These are phyloP conservation scores for Fusarium coffeatum DNA, from an alignment of 2,329 filamentous ascomycete genomes.

Conservation along the genomic window DNA sequence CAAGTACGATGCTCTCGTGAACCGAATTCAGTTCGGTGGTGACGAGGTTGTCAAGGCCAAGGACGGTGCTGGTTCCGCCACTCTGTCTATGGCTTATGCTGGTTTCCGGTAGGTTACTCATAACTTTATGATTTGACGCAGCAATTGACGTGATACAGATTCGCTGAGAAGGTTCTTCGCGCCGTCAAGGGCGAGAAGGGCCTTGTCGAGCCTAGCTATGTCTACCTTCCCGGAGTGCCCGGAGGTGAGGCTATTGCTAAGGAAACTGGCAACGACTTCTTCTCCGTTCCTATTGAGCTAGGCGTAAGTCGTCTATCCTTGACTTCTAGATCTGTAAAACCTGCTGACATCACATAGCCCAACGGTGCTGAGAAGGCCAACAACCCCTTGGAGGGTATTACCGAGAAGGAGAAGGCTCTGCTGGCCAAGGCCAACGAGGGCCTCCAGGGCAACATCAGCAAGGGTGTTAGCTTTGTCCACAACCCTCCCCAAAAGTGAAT, in stretches of 20 bases:
- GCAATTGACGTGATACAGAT: conserved; percentile 63
- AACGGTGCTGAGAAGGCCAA: conserved; percentile 86
- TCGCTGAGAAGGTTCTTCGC: conserved; percentile 93
- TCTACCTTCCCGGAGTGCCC: conserved; percentile 91
- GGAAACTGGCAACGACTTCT: conserved; percentile 88
- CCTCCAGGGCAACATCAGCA: conserved; percentile 91
- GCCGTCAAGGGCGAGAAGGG: conserved; percentile 90
- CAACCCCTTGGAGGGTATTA: conserved; percentile 81
- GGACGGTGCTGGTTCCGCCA: conserved; percentile 89
- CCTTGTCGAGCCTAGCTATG: conserved; percentile 92
- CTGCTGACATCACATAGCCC: conserved; percentile 64
- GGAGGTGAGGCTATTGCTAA: conserved; percentile 89
- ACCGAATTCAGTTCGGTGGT: conserved; percentile 97
- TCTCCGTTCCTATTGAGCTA: conserved; percentile 95
- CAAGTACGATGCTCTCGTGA: conserved; percentile 89
- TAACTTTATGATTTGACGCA: neutral
- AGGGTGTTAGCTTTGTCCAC: conserved; percentile 90
- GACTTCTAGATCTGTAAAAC: conserved; percentile 18
- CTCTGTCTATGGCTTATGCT: conserved; percentile 94
- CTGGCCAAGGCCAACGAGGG: conserved; percentile 80
- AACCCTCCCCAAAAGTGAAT: conserved; percentile 89
- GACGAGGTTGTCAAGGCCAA: conserved; percentile 97
- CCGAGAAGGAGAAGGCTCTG: conserved; percentile 89
- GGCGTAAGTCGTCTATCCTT: conserved; percentile 73
- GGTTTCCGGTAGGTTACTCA: conserved; percentile 77